Conservation (phyloP, 495 filamentous ascomycete species). For the Podospora australis region DNA sequence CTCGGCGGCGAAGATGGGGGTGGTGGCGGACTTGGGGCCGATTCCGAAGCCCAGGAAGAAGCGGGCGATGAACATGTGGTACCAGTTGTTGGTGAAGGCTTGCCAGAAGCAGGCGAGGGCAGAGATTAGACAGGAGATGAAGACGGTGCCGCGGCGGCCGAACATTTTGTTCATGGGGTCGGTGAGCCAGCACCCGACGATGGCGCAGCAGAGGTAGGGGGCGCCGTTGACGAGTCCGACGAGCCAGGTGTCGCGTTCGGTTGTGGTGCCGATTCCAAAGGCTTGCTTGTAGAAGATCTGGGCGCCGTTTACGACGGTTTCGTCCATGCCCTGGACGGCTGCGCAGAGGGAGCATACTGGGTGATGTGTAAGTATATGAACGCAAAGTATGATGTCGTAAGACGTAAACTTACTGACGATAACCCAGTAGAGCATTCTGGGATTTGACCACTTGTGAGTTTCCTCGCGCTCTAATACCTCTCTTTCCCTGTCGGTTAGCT, state of each 20-base stretch:
- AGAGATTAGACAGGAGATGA: constrained; percentile 58
- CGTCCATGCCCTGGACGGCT: constrained; percentile 61
- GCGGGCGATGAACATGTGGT: constrained; percentile 65
- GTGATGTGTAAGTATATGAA: no score
- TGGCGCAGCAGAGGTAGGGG: constrained; percentile 72
- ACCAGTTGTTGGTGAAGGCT: constrained; percentile 68
- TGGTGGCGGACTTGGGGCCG: constrained; percentile 73
- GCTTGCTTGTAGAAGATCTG: constrained; percentile 60
- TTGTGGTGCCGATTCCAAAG: constrained; percentile 56
- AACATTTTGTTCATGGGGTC: constrained; percentile 72
- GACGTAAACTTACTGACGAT: constrained; percentile 50
- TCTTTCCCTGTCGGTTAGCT: constrained; percentile 51
- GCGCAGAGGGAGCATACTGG: constrained; percentile 40
- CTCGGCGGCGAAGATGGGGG: constrained; percentile 72
- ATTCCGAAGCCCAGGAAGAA: constrained; percentile 72
- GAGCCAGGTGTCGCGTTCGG: constrained; percentile 50
- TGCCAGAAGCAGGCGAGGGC: constrained; percentile 71
- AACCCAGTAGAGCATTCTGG: constrained; percentile 58
- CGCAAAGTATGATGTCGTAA: no score
- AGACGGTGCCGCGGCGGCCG: constrained; percentile 78
- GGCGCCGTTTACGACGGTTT: constrained; percentile 75
- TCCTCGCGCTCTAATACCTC: constrained; percentile 56
- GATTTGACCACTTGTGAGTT: constrained; percentile 67
- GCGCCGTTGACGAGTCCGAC: constrained; percentile 59
- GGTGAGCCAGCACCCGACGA: constrained; percentile 78